Base-by-base conservation (phyloP, 495 filamentous ascomycete species). In the Aspergillus saccharolyticus region DNA sequence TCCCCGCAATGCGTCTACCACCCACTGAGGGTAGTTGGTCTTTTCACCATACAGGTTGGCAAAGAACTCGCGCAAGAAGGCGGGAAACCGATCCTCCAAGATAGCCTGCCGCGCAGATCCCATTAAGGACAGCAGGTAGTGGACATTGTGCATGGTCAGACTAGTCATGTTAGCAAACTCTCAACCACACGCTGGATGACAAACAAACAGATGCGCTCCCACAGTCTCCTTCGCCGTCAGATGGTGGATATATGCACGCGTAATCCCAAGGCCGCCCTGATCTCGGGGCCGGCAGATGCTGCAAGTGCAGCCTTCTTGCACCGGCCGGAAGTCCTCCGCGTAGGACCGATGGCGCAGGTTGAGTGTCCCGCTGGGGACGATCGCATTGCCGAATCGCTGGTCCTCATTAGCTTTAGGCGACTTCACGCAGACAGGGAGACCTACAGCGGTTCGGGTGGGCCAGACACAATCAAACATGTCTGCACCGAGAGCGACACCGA, bases 391-490 rank as follows among this genome's bases (percentile, higher is more conserved):
- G 64, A 97, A 98, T 25, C 94, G 85, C 73, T 85, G 53, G 55
- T 22, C 39, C 56, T 28, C 28, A 49, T 57, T 56, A 44, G 53
- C 44, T 5, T 44, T 4, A 18, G 28, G 42, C 3, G 17, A 45
- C 2, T 7, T 44, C 14, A 55, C 42, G 16, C 21, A 46, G 4
- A 12, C 18, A 14, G 19, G 28, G 39, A 19, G n/a, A 52, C 74
- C 63, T 74, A 83, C 84, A 14, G 95, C 94, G 21, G 94, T 97
- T 43, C 94, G 81, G 21, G 94, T 98, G 8, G 93, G 95, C 95
- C 95, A 98, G 6, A 97, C 94, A 66, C 95, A 98, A 74, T 98
- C 94, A 70, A 98, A 98, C 95, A 98, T 97, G 68, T 98, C 94
- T 20, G 95, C 94, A 4, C 94, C 94, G 5, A 98, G 81, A 12